Evolutionary conservation across 2,329 filamentous ascomycete genomes (phyloP), one percentile per base, ranked within the genome.

Genomic region (Tolypocladium guangdongense): DNA sequence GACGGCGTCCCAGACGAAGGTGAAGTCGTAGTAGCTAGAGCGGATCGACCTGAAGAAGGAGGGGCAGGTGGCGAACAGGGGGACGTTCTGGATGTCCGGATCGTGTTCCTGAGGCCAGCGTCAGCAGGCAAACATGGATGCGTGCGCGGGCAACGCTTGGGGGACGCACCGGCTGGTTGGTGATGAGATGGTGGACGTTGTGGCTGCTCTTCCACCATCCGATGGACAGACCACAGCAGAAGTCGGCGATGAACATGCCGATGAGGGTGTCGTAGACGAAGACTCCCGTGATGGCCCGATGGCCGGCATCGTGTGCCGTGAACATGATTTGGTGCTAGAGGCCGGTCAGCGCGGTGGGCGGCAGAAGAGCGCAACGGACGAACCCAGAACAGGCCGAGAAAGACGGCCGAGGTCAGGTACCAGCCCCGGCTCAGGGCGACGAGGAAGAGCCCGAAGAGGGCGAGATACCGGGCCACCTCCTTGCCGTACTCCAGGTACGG

Each of bases 191-290:
- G 66, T 97, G 92, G 10, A 96, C 90, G 64, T 97, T 97, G 70
- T 97, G 92, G 66, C 84, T 96, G 56, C 83, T 80, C 71, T 97
- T 97, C 92, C 93, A 99, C 93, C 93, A 99, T 47, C 92, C 89
- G 52, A 96, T 73, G 30, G 90, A 96, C 36, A 99, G 72, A 0
- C 93, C 93, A 37, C 93, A 93, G 24, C 93, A 74, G 62, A 87
- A 97, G 67, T 96, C 87, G 51, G 91, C 90, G 63, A 96, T 87
- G 58, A 95, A 72, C 64, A 97, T 96, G 50, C 90, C 92, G 57
- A 99, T 89, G 50, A 87, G 76, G 2, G 86, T 87, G 68, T 99
- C 93, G 38, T 83, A 71, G 49, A 87, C 83, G 67, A 91, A 97
- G 66, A 86, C 78, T 70, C 97, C 92, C 2, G 93, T 99, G 62